Conservation (phyloP, 495 filamentous ascomycete species). For the Elasticomyces elasticus region DNA sequence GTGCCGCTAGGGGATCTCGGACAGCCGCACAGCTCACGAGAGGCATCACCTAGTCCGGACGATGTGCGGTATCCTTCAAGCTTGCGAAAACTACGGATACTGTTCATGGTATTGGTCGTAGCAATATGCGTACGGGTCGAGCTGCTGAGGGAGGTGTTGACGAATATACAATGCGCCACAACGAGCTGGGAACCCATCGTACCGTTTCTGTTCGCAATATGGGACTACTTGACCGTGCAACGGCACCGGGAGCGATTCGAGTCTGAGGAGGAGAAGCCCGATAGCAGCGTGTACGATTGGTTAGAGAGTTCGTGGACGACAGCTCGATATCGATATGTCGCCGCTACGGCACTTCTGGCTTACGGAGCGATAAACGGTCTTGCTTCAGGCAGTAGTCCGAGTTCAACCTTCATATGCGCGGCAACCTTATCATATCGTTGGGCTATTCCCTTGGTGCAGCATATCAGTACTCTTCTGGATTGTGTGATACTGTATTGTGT, state of each 20-base stretch:
- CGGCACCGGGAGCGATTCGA: not conserved
- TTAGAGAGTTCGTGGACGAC: conserved; percentile 9
- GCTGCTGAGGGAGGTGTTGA: conserved; percentile 18
- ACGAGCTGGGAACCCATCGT: conserved; percentile 17
- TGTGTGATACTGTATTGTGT: conserved; percentile 13
- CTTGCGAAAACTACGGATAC: conserved; percentile 15
- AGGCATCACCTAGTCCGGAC: conserved; percentile 1
- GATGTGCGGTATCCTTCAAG: conserved; percentile 18
- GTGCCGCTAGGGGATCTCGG: conserved; percentile 15
- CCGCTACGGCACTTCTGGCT: conserved; percentile 17
- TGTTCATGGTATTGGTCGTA: conserved; percentile 19
- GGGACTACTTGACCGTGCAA: conserved; percentile 11
- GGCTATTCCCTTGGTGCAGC: conserved; percentile 19
- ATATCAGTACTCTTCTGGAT: conserved; percentile 21
- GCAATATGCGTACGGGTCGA: conserved; percentile 25
- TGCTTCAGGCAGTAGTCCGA: conserved; percentile 2
- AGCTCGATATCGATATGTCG: conserved; percentile 18
- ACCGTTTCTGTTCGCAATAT: conserved; percentile 14
- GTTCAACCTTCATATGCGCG: conserved; percentile 28
- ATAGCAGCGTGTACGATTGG: conserved; percentile 4
- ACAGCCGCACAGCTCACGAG: conserved; percentile 7
- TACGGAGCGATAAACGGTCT: conserved; percentile 17
- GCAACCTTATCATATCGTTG: conserved; percentile 10
- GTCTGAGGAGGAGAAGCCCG: conserved; percentile 2
- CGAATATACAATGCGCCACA: conserved; percentile 23